phyloP scores from a whole-genome alignment of 2,329 filamentous ascomycete genomes.

The Dothidotthia symphoricarpi region DNA sequence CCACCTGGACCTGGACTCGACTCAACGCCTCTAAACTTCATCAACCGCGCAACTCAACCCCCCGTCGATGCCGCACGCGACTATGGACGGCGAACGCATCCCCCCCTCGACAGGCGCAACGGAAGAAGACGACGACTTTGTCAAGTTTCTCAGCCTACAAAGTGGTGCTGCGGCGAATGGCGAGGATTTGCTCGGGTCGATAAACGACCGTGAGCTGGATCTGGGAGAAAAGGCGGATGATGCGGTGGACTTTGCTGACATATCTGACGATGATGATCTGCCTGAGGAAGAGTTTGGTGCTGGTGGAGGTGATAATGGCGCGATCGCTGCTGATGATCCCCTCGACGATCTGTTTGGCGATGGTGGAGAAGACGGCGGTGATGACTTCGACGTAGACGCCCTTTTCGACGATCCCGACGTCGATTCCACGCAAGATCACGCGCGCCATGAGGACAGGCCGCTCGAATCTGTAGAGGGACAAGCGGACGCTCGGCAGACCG shows the following conservation, averaged over 20 bases:
- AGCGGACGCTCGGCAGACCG: constrained; percentile 6
- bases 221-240: constrained; percentile 80
- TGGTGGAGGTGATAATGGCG: constrained; percentile 20
- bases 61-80: constrained; percentile 17
- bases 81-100: constrained; percentile 23
- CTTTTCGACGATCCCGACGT: constrained; percentile 26
- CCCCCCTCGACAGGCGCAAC: constrained; percentile 8
- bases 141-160: constrained; percentile 21
- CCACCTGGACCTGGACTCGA: not conserved
- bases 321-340: constrained; percentile 51
- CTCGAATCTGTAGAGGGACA: constrained; percentile 32
- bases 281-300: constrained; percentile 62
- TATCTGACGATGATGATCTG: constrained; percentile 88
- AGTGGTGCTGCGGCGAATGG: constrained; percentile 19
- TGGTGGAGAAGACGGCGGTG: constrained; percentile 9
- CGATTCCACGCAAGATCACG: constrained; percentile 23
- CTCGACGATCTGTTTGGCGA: constrained; percentile 69
- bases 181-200: constrained; percentile 24
- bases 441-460: constrained; percentile 42
- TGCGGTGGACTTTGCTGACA: constrained; percentile 86
- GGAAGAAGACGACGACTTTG: constrained; percentile 25
- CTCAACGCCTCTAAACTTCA: not conserved
- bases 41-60: not conserved
- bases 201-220: constrained; percentile 43
- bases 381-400: constrained; percentile 27